Conservation (phyloP, 2,329 filamentous ascomycete genomes). For the Clonostachys chloroleuca region DNA sequence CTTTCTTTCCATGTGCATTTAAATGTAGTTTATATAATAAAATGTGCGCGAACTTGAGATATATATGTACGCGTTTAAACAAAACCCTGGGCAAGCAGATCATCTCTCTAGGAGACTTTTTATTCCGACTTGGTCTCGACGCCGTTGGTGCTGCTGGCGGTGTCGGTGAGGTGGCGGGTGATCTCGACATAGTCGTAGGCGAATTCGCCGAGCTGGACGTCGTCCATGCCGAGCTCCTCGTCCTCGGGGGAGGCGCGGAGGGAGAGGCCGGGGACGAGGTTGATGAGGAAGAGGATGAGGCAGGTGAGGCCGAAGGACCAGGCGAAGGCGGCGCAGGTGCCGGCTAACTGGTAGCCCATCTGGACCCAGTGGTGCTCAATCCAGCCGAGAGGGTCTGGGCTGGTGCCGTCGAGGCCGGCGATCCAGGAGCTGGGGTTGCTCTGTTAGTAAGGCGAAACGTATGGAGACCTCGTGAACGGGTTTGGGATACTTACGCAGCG, state of each 20-base stretch:
- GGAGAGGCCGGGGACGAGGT: constrained; percentile 66
- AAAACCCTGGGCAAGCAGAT: too few species aligned
- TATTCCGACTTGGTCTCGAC: background rate
- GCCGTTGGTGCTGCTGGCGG: constrained; percentile 2
- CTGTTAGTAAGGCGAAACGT: constrained; percentile 6
- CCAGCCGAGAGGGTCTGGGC: constrained; percentile 59
- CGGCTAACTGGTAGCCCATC: constrained; percentile 67
- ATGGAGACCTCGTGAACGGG: too few species aligned
- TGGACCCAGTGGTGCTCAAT: constrained; percentile 67
- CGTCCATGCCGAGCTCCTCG: constrained; percentile 67
- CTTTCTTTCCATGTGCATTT: too few species aligned
- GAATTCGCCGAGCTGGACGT: constrained; percentile 76
- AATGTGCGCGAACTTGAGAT: too few species aligned
- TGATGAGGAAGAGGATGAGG: constrained; percentile 66
- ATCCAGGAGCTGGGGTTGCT: constrained; percentile 54
- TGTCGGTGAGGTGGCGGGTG: constrained; percentile 54
- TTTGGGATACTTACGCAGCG: constrained; percentile 50
- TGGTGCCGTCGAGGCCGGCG: constrained; percentile 66
- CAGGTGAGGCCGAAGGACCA: constrained; percentile 67
- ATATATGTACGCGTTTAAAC: too few species aligned
- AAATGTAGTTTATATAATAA: too few species aligned
- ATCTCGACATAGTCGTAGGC: constrained; percentile 80
- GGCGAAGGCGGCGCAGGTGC: constrained; percentile 57
- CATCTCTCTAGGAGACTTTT: too few species aligned
- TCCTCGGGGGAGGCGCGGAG: constrained; percentile 64